Conservation (phyloP, 371 early-diverging fungal species). For the Mortierella sp. region DNA sequence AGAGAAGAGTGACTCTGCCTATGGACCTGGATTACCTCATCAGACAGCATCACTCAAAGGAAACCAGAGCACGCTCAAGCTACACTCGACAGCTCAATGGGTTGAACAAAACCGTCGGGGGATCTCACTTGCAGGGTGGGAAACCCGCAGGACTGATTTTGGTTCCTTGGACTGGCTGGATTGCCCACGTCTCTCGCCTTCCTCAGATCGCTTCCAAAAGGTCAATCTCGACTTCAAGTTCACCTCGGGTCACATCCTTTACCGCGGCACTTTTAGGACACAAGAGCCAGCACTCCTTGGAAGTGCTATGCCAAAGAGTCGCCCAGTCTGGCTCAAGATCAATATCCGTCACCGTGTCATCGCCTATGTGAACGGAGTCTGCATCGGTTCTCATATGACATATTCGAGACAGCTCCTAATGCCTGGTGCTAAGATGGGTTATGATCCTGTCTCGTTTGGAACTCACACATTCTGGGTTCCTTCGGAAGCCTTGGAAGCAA, state of each 20-base stretch:
- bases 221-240: constrained; percentile 69
- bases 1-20: not conserved
- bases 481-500: constrained; percentile 10
- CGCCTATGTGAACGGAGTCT: constrained; percentile 72
- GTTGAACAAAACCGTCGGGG: constrained; percentile 9
- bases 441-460: constrained; percentile 67
- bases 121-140: constrained; percentile 23
- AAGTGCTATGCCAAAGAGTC: constrained; percentile 19
- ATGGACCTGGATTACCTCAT: constrained; percentile 22
- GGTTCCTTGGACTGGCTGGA: constrained; percentile 59
- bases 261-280: constrained; percentile 56
- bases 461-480: constrained; percentile 22
- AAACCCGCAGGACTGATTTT: constrained; percentile 52
- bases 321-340: constrained; percentile 58
- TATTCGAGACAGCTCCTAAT: constrained; percentile 71
- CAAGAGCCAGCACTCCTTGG: constrained; percentile 18
- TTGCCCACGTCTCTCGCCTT: constrained; percentile 28
- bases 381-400: constrained; percentile 83
- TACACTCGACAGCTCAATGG: constrained; percentile 11
- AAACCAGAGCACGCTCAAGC: not conserved
- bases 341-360: constrained; percentile 80
- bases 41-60: constrained; percentile 11
- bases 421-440: constrained; percentile 79
- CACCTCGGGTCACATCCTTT: constrained; percentile 76
- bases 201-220: constrained; percentile 31